These are phyloP conservation scores for Cochlearia excelsa DNA, from an alignment of 345 rosid genomes.

Conservation along the genomic window DNA sequence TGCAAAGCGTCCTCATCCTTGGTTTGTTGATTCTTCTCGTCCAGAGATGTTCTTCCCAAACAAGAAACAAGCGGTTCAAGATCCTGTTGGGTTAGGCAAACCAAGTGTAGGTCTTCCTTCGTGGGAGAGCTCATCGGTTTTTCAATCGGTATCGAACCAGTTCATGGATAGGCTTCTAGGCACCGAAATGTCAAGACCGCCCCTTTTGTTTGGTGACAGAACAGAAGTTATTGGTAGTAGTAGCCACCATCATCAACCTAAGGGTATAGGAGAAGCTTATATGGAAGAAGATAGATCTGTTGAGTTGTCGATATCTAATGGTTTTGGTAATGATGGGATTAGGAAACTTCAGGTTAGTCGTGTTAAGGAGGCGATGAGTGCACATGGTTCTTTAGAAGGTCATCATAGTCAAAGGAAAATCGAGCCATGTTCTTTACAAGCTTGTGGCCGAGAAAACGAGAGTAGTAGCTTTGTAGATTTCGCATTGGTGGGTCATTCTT, in stretches of 20 bases:
- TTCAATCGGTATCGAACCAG: conserved; percentile 61
- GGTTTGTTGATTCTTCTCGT: conserved; percentile 65
- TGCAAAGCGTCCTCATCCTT: conserved; percentile 63
- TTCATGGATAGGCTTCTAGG: conserved; percentile 62
- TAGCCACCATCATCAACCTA: conserved; percentile 23
- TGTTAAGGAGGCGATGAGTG: conserved; percentile 50
- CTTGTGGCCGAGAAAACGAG: conserved; percentile 45
- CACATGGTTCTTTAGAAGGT: conserved; percentile 42
- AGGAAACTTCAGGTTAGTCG: conserved; percentile 63
- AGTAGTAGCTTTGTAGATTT: conserved; percentile 41
- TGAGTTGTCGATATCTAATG: conserved; percentile 58
- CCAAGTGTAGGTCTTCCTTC: conserved; percentile 43
- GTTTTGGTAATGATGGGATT: conserved; percentile 51
- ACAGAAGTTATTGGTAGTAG: conserved; percentile 40
- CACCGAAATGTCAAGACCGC: conserved; percentile 49
- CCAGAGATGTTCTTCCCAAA: conserved; percentile 64
- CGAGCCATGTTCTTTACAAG: conserved; percentile 41
- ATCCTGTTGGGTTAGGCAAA: conserved; percentile 41
- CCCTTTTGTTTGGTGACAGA: conserved; percentile 50
- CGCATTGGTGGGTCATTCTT: conserved; percentile 46
- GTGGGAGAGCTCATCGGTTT: conserved; percentile 62
- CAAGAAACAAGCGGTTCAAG: conserved; percentile 71
- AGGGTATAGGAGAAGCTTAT: conserved; percentile 40
- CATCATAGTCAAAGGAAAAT: conserved; percentile 40
- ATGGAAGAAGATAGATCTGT: conserved; percentile 50